Base-by-base conservation (phyloP, 352 stramenopile genomes). In the Elongisporangium prolatum region DNA sequence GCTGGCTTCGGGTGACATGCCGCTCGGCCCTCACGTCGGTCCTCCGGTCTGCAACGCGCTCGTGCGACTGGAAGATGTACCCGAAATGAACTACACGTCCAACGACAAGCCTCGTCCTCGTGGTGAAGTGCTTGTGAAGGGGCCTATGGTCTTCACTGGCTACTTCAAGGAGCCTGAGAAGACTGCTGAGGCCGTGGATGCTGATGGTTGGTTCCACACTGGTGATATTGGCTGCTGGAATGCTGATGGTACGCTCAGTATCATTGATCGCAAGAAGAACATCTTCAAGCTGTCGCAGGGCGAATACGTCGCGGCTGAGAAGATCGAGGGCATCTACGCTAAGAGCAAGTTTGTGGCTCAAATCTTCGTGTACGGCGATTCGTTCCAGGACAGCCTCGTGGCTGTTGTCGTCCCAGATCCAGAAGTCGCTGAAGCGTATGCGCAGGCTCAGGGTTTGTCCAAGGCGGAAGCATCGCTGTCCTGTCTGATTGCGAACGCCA, bases 181-280 rank as follows among this genome's bases (percentile, higher is more conserved):
- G 21, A 98, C 95, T 0, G 58, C 57, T 13, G 89, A 97, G 57
- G 86, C 81, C 4, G 77, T 98, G 21, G 89, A 98, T 57, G 71
- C 67, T 21, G 88, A 91, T 24, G 95, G 94, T 9, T 99, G 88
- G 85, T 98, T 98, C 62, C 82, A 97, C 64, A 98, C 96, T 6
- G 96, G 96, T 25, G 96, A 99, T 74, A 97, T 98, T 50, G 95
- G 91, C 37, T 74, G 80, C 10, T 96, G 98, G 71, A 98, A 98
- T 61, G 71, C 77, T 0, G 75, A 97, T 64, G 90, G 90, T 21
- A 94, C 78, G 48, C 68, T 98, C 24, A 77, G 79, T 38, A 96
- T 98, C 50, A 74, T 95, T 21, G 86, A 95, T 58, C 79, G 86
- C 16, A 93, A 91, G 72, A 95, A 97, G 67, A 92, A 96, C 77